Percentiles rank a stretch among this genome's conserved stretches.
Evolutionary conservation across 2,329 filamentous ascomycete species (phyloP).

Genomic region (Hymenoscyphus occultus): DNA sequence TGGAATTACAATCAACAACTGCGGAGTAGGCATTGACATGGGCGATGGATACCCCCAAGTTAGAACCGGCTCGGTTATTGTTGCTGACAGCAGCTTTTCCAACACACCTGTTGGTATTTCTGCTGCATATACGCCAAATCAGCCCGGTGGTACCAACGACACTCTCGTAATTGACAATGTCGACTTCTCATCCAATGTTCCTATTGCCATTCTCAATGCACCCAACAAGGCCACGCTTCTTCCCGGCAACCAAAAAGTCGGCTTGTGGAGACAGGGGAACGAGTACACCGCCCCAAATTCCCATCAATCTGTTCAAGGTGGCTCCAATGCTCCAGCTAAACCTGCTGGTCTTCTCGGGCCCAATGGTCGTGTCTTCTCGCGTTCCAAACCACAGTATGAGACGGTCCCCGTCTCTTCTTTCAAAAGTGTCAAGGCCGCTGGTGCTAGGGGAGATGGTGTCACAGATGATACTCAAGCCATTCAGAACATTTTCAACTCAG

Average conservation of each 20-base stretch:
- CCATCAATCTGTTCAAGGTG: constrained; percentile 57
- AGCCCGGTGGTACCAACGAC: constrained; percentile 62
- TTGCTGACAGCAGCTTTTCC: constrained; percentile 76
- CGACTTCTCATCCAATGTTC: constrained; percentile 67
- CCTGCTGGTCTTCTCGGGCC: constrained; percentile 62
- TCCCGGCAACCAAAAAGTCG: constrained; percentile 64
- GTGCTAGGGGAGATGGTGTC: constrained; percentile 77
- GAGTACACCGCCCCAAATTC: constrained; percentile 52
- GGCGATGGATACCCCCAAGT: constrained; percentile 55
- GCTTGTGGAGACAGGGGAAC: constrained; percentile 77
- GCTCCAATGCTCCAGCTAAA: constrained; percentile 56
- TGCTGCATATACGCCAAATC: constrained; percentile 65
- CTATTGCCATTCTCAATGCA: constrained; percentile 61
- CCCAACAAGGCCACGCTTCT: constrained; percentile 60
- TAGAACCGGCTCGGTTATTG: constrained; percentile 81
- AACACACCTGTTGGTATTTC: constrained; percentile 74
- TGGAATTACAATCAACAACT: constrained; percentile 70
- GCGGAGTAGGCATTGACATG: constrained; percentile 76
- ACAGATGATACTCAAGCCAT: constrained; percentile 87
- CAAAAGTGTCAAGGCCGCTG: constrained; percentile 75
- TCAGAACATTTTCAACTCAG: constrained; percentile 71
- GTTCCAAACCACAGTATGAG: constrained; percentile 87
- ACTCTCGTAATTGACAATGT: constrained; percentile 87
- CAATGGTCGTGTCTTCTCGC: constrained; percentile 71
- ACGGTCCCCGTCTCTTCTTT: constrained; percentile 65